These are phyloP conservation scores for Cubamyces lactineus DNA, from an alignment of 768 basidiomycete species.

Conservation along the genomic window DNA sequence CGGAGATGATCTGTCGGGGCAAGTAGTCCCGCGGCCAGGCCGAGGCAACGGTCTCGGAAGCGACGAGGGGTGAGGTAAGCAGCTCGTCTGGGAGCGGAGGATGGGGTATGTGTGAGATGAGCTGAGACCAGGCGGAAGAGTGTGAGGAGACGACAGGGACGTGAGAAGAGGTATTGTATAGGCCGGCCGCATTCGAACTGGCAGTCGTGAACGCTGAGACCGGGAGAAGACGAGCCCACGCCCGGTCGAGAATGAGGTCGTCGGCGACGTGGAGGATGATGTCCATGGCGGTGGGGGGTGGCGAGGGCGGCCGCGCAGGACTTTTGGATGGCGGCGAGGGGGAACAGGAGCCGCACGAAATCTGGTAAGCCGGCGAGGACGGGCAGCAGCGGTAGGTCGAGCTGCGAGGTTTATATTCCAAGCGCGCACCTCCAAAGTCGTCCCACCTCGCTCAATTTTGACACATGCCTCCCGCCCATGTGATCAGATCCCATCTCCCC, in stretches of 20 bases:
- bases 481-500: conserved; percentile 15
- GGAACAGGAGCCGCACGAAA: neutral
- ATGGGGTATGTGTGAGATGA: conserved; percentile 60
- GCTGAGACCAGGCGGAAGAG: conserved; percentile 53
- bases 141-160: conserved; percentile 42
- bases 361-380: neutral
- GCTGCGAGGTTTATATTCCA: conserved; percentile 19
- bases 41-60: conserved; percentile 46
- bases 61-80: conserved; percentile 30
- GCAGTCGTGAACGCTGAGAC: conserved; percentile 36
- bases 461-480: conserved; percentile 5
- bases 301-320: neutral
- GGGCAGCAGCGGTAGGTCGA: neutral
- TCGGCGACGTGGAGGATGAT: conserved; percentile 74
- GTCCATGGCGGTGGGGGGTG: conserved; percentile 62
- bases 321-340: neutral
- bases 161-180: conserved; percentile 35
- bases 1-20: conserved; percentile 75
- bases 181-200: conserved; percentile 25
- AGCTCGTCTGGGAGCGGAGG: conserved; percentile 50
- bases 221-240: conserved; percentile 80
- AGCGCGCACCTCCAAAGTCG: conserved; percentile 24
- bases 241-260: conserved; percentile 71
- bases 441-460: conserved; percentile 21
- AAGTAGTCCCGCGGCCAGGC: conserved; percentile 88